Percentiles rank a stretch among this genome's conserved stretches.
phyloP scores from a whole-genome alignment of 148 eudicot genomes.

The Rhododendron griersonianum region DNA sequence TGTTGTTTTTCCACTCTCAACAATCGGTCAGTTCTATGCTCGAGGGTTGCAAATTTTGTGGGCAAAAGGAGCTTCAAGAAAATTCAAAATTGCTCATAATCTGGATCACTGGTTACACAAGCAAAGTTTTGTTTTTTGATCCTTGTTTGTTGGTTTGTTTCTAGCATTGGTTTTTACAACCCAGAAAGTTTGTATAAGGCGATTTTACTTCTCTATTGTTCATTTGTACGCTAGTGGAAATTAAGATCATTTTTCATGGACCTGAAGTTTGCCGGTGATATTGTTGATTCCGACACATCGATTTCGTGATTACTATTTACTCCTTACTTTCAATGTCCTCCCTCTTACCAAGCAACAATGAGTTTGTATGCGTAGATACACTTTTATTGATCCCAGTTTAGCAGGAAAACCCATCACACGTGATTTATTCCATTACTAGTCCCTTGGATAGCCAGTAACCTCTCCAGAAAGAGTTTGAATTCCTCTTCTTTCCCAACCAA shows the following conservation, averaged over 20 bases:
- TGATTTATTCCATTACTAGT: background rate
- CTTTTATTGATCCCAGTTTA: background rate
- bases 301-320: background rate
- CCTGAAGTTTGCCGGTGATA: background rate
- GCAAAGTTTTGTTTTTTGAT: background rate
- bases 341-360: background rate
- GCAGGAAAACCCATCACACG: no score
- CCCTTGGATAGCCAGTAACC: slow-evolving; percentile 32
- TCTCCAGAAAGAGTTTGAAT: slow-evolving; percentile 49
- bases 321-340: background rate
- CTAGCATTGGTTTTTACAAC: background rate
- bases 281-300: background rate
- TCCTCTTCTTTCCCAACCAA: slow-evolving; percentile 62
- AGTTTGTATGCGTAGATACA: background rate
- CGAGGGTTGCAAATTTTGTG: background rate
- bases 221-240: background rate
- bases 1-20: background rate
- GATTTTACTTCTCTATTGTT: background rate
- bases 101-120: background rate
- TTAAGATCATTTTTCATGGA: background rate
- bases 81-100: background rate
- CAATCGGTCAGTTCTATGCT: background rate
- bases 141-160: slow-evolving; percentile 3
- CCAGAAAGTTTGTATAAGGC: background rate
- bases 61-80: background rate